These are phyloP conservation scores for Oryza glaberrima DNA, from an alignment of 176 grass and related monocot species.

Conservation along the genomic window DNA sequence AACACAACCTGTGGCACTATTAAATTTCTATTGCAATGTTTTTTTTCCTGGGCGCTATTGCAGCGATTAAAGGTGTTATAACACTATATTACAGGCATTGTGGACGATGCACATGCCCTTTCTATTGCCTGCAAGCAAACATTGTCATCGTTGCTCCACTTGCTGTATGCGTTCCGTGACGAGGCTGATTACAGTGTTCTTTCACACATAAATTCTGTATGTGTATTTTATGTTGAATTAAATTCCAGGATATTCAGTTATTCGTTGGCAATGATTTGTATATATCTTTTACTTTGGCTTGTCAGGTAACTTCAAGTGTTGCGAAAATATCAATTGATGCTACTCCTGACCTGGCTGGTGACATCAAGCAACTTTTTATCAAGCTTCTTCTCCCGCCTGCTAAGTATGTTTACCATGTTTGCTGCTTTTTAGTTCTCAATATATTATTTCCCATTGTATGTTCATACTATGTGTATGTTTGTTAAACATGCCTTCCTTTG, in stretches of 20 bases:
- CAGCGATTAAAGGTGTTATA: constrained; percentile 18
- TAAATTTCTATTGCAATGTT: constrained; percentile 27
- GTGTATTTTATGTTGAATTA: constrained; percentile 39
- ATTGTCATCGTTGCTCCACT: constrained; percentile 66
- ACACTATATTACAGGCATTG: constrained; percentile 62
- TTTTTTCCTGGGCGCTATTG: background rate
- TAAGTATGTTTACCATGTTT: constrained; percentile 56
- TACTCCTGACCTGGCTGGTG: constrained; percentile 60
- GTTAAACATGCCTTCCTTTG: constrained; percentile 24
- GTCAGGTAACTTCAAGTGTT: constrained; percentile 63
- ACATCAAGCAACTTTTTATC: constrained; percentile 77
- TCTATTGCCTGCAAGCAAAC: constrained; percentile 72
- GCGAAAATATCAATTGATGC: constrained; percentile 70
- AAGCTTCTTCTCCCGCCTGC: constrained; percentile 70
- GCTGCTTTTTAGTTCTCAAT: constrained; percentile 33
- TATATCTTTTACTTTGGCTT: constrained; percentile 29
- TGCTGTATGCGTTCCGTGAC: constrained; percentile 63
- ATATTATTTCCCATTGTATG: constrained; percentile 1
- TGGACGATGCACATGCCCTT: constrained; percentile 76
- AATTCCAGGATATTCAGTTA: constrained; percentile 16
- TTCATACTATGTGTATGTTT: constrained; percentile 29
- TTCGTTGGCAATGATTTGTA: background rate
- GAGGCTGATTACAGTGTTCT: constrained; percentile 82
- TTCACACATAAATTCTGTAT: constrained; percentile 65
- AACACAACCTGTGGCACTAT: constrained; percentile 12